Evolutionary conservation across 768 basidiomycete species (phyloP).

Genomic region (Pulveroboletus sp.): DNA sequence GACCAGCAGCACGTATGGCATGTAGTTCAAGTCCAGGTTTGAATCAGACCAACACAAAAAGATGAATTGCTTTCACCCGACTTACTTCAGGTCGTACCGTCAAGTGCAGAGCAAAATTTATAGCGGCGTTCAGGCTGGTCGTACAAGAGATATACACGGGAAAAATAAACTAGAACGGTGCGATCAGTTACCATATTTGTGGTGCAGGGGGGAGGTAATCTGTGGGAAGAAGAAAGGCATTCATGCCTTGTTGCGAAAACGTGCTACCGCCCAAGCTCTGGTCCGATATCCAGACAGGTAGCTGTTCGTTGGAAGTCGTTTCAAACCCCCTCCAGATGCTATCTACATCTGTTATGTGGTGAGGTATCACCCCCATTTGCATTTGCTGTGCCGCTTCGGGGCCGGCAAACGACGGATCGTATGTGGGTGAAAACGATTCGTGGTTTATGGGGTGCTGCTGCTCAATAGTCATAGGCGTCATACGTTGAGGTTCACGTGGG

Average conservation of each 20-base stretch:
- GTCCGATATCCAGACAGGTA: constrained; percentile 86
- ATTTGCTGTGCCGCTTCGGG: constrained; percentile 32
- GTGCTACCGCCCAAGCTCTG: constrained; percentile 74
- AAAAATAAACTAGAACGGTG: constrained; percentile 16
- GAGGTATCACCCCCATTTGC: constrained; percentile 28
- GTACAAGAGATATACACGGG: constrained; percentile 27
- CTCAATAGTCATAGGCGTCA: constrained; percentile 47
- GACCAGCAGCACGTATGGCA: not conserved
- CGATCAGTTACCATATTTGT: constrained; percentile 66
- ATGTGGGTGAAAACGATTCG: constrained; percentile 57
- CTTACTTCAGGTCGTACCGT: no score
- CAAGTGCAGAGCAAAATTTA: constrained; percentile 10
- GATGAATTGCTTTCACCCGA: no score
- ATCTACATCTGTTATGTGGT: constrained; percentile 43
- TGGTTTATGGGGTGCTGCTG: constrained; percentile 37
- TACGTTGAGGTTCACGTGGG: constrained; percentile 52
- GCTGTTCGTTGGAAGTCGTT: constrained; percentile 65
- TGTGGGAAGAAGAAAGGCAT: constrained; percentile 76
- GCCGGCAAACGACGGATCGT: constrained; percentile 42
- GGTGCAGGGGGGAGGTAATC: constrained; percentile 70
- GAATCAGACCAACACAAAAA: constrained; percentile 13
- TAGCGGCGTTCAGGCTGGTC: constrained; percentile 15
- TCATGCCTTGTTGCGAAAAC: constrained; percentile 80
- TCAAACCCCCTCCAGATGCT: constrained; percentile 78
- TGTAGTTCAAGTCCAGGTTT: constrained; percentile 6